These are phyloP conservation scores for Pseudisothecium myosuroides DNA, from an alignment of 225 moss, liverwort and hornwort species.

Conservation along the genomic window DNA sequence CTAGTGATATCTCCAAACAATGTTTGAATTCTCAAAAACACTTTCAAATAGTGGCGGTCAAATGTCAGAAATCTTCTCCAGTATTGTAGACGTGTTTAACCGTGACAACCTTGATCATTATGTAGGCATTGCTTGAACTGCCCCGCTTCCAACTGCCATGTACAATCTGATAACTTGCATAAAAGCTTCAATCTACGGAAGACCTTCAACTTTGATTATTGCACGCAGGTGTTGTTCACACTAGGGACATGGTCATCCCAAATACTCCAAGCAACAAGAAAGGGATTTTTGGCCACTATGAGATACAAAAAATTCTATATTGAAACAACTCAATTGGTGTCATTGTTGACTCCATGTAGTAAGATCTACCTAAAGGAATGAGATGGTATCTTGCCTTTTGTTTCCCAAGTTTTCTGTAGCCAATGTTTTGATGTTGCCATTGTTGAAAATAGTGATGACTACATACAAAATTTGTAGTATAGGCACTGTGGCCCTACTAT, in stretches of 20 bases:
- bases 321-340: fast-evolving
- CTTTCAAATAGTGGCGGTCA: neutral
- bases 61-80: fast-evolving
- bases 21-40: neutral
- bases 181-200: fast-evolving
- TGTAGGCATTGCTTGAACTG: neutral
- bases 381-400: fast-evolving
- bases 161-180: fast-evolving
- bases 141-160: fast-evolving
- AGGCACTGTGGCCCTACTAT: fast-evolving
- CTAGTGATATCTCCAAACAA: fast-evolving
- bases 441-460: neutral
- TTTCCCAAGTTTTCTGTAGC: fast-evolving
- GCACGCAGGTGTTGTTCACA: fast-evolving
- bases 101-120: neutral
- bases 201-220: neutral
- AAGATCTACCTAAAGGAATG: fast-evolving
- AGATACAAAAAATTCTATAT: neutral
- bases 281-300: fast-evolving
- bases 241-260: fast-evolving
- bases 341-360: neutral
- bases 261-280: neutral
- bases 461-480: neutral
- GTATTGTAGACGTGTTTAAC: fast-evolving
- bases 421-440: fast-evolving